Evolutionary conservation across 345 rosid genomes (phyloP), one percentile per base, ranked within the genome.

Genomic region (Euphorbia peplus): DNA sequence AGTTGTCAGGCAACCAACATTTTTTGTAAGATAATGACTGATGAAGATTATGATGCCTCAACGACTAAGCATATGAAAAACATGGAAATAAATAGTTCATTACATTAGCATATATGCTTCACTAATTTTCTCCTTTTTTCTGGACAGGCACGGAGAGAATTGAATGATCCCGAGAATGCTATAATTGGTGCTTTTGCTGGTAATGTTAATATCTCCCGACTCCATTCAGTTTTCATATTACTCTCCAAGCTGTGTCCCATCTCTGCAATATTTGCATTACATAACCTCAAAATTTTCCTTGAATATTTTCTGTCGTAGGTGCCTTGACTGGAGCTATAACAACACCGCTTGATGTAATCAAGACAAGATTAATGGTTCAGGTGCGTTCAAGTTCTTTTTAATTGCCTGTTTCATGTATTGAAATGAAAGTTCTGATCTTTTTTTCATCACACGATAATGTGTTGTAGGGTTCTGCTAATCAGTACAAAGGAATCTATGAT

Each of bases 341-440:
- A 63, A 91, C 99, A 59, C 99, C 99, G 8, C 96, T 90, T 14
- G 99, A 91, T 78, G 97, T 95, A 73, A 88, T 95, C 68, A 95
- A 95, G 82, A 95, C 99, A 54, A 90, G 99, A 60, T 77, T 91
- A 79, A 95, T 95, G 99, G 82, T 85, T 87, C 98, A 95, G 95
- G 99, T 91, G 79, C 46, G 29, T 53, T 0, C 7, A 61, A 78
- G n/a, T 69, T 9, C 73, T 18, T 55, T 44, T 24, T 69, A 52
- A 29, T 5, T n/a, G n/a, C n/a, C 44, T 69, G 5, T 21, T 44
- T 66, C 19, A 44, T 16, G 16, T 35, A 13, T 24, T 71, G 58
- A 59, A 18, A 51, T 15, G 56, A 54, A 25, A 41, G 41, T 66
- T 29, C 15, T 22, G 60, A 52, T 19, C 12, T 30, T 37, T 55